These are phyloP conservation scores for Trypanosoma scelopori DNA, from an alignment of 208 protist genomes.

Conservation along the genomic window DNA sequence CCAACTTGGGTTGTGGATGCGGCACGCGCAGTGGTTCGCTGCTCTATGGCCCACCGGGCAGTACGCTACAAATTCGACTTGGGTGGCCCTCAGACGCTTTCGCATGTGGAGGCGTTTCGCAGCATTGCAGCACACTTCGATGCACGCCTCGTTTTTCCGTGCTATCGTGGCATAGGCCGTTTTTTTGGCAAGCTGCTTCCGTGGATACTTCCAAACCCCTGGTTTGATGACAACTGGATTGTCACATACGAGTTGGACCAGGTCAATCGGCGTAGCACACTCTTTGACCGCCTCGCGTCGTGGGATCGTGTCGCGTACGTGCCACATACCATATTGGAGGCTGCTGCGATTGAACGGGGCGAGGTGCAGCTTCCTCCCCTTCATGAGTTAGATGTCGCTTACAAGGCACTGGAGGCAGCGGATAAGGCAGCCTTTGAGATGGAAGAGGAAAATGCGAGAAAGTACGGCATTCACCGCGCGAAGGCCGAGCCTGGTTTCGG, in stretches of 20 bases:
- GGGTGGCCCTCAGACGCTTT: conserved; percentile 85
- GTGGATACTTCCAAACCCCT: conserved; percentile 85
- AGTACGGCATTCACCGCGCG: conserved; percentile 85
- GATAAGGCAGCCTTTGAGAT: conserved; percentile 80
- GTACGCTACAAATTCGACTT: conserved; percentile 92
- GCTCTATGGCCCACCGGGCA: conserved; percentile 76
- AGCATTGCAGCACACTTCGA: conserved; percentile 72
- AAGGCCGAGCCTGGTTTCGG: conserved; percentile 92
- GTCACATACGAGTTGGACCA: conserved; percentile 90
- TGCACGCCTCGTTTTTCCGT: conserved; percentile 72
- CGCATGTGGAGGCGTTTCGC: conserved; percentile 85
- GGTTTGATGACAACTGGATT: conserved; percentile 92
- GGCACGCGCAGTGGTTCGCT: conserved; percentile 81
- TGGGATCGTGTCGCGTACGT: conserved; percentile 89
- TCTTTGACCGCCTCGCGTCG: conserved; percentile 85
- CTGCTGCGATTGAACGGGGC: conserved; percentile 70
- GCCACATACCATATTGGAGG: conserved; percentile 78
- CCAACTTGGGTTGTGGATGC: conserved; percentile 92
- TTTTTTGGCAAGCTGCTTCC: conserved; percentile 83
- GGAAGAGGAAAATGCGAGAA: conserved; percentile 88
- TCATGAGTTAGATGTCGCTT: conserved; percentile 74
- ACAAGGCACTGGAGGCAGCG: conserved; percentile 68
- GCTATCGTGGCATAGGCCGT: conserved; percentile 80
- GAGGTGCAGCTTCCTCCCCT: conserved; percentile 54
- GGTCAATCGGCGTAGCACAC: conserved; percentile 86